Conservation (phyloP, 2,329 filamentous ascomycete species). For the Gaeumannomyces tritici region DNA sequence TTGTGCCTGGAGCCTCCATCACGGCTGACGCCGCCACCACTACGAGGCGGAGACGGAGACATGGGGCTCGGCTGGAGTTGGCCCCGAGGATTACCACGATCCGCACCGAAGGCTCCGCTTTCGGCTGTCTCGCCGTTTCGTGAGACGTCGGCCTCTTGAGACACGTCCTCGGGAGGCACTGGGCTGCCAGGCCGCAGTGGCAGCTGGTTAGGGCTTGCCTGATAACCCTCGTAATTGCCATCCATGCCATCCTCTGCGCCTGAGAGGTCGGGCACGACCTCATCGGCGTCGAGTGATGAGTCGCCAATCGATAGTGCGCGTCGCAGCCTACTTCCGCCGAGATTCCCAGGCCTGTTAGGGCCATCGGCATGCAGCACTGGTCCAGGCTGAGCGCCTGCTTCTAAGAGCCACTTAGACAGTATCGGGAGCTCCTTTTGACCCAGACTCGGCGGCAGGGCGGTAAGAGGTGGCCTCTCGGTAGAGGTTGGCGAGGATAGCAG, state of each 20-base stretch:
- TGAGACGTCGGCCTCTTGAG: constrained; percentile 4
- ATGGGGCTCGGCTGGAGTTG: neutral
- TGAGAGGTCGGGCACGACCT: neutral
- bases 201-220: neutral
- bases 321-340: neutral
- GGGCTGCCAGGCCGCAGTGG: neutral
- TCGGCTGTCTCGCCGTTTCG: neutral
- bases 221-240: neutral
- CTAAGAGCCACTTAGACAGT: constrained; percentile 1
- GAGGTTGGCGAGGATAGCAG: neutral
- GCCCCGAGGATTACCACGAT: neutral
- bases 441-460: neutral
- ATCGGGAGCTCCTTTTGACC: neutral
- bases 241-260: neutral
- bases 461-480: neutral
- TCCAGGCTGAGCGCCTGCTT: neutral
- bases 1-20: neutral
- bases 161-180: neutral
- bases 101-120: neutral
- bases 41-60: neutral
- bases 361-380: neutral
- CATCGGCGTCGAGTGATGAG: constrained; percentile 3
- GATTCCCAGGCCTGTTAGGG: neutral
- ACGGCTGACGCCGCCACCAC: neutral
- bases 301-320: neutral